Conservation (phyloP, 805 yeast genomes). For the Candida wancherniae region DNA sequence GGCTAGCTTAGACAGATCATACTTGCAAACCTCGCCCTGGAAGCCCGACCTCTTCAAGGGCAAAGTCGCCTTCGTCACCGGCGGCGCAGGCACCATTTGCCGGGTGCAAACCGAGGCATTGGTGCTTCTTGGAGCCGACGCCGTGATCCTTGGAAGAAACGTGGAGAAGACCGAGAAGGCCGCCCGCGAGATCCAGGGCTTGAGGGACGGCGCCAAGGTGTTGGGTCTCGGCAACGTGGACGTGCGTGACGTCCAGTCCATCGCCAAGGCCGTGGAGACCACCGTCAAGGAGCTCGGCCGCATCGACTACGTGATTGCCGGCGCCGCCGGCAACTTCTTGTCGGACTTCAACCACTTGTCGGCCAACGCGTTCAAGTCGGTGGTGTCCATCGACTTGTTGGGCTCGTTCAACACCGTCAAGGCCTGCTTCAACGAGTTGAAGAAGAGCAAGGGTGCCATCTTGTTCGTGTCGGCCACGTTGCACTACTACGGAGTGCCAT, state of each 20-base stretch:
- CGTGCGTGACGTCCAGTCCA: constrained; percentile 63
- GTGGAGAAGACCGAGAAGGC: constrained; percentile 58
- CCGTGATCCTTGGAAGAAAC: constrained; percentile 80
- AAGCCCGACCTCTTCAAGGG: constrained; percentile 70
- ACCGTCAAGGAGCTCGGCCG: constrained; percentile 69
- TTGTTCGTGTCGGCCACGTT: constrained; percentile 84
- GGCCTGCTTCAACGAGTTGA: constrained; percentile 66
- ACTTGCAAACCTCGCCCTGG: constrained; percentile 27
- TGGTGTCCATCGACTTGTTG: constrained; percentile 76
- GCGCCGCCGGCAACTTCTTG: constrained; percentile 94
- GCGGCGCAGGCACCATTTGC: constrained; percentile 97
- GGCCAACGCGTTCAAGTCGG: constrained; percentile 84
- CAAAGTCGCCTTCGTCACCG: constrained; percentile 87
- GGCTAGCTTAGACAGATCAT: constrained; percentile 31
- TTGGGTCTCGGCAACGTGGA: constrained; percentile 70
- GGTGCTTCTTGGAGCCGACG: constrained; percentile 79
- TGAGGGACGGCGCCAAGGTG: constrained; percentile 61
- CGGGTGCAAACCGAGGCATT: constrained; percentile 84
- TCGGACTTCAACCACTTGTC: constrained; percentile 74
- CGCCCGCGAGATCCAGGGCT: constrained; percentile 57
- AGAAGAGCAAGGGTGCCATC: constrained; percentile 62
- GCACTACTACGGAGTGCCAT: constrained; percentile 84
- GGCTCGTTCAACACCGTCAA: constrained; percentile 90
- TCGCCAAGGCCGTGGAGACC: constrained; percentile 56
- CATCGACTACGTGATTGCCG: constrained; percentile 85